Base-by-base conservation (phyloP, 371 early-diverging fungal genomes). In the Rhizopus sp. region DNA sequence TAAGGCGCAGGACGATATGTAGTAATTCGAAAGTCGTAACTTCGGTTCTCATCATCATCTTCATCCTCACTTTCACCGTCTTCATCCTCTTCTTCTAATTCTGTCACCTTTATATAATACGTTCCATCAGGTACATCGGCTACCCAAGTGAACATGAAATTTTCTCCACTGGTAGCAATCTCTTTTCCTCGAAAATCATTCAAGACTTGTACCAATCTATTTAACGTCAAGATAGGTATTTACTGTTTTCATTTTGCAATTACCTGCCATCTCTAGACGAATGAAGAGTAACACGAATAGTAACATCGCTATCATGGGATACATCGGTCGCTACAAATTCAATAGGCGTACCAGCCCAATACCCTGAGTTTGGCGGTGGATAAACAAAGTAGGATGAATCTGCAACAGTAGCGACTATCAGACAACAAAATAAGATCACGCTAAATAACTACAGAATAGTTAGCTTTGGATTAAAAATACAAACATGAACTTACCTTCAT, bases 41-140 rank as follows among this genome's bases (percentile, higher is more conserved):
- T 62, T n/a, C 52, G 29, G 8, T 38, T 47, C 15, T 62, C 62
- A 41, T 57, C 57, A 34, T 62, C 62, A 23, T 62, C 62, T 23
- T 53, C 61, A 44, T 41, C 13, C 7, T 46, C 47, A 13, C 29
- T 30, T n/a, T 35, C 41, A 8, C 55, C 55, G 31, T 61, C 62
- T 33, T 39, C 53, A 40, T 60, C 60, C 41, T 54, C 49, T 34
- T 62, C 62, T 33, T 34, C 55, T 12, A 62, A 38, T 13, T 46
- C 47, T 10, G 23, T 9, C 15, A 23, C 47, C 29, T 45, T 41
- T 30, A 62, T 53, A 10, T 46, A 52, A 44, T 62, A 62, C 3
- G 15, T 32, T 9, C 62, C 62, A 38, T 15, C 33, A 29, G 44
- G 39, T 7, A 52, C 57, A 57, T 62, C 62, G 17, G 42, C 47